Percentiles rank a stretch among this genome's conserved stretches.
Conservation (phyloP, 2,329 filamentous ascomycete genomes). For the Ascochyta fabae region DNA sequence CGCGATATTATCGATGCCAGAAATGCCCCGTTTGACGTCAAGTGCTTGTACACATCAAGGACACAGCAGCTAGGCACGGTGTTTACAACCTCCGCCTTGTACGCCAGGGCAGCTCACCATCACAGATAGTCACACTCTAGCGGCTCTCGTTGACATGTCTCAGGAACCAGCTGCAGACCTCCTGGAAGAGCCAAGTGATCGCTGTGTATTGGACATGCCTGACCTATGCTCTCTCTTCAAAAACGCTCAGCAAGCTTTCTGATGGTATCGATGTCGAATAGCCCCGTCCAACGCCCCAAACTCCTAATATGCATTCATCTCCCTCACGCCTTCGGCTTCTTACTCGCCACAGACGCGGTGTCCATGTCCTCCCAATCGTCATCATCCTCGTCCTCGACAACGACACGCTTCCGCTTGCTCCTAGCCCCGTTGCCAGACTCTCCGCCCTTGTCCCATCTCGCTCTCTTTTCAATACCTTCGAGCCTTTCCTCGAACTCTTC, state of each 20-base stretch:
- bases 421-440: conserved; percentile 21
- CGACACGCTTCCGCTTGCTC: conserved; percentile 45
- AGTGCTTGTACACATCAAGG: too few relatives aligned
- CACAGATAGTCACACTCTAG: too few relatives aligned
- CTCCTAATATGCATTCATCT: neutral
- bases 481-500: conserved; percentile 75
- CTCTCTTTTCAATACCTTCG: conserved; percentile 52
- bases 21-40: too few relatives aligned
- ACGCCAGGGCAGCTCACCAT: too few relatives aligned
- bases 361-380: conserved; percentile 47
- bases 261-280: conserved; percentile 9
- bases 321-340: conserved; percentile 25
- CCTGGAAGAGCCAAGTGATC: too few relatives aligned
- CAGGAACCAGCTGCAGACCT: too few relatives aligned
- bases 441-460: conserved; percentile 27
- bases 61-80: too few relatives aligned
- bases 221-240: too few relatives aligned
- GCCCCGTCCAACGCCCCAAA: conserved; percentile 4
- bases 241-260: neutral
- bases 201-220: too few relatives aligned
- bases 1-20: too few relatives aligned
- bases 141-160: too few relatives aligned
- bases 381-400: conserved; percentile 49
- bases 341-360: conserved; percentile 24
- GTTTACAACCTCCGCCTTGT: too few relatives aligned